Conservation (phyloP, 495 filamentous ascomycete species). For the Paragyromitra xinjiangensis region DNA sequence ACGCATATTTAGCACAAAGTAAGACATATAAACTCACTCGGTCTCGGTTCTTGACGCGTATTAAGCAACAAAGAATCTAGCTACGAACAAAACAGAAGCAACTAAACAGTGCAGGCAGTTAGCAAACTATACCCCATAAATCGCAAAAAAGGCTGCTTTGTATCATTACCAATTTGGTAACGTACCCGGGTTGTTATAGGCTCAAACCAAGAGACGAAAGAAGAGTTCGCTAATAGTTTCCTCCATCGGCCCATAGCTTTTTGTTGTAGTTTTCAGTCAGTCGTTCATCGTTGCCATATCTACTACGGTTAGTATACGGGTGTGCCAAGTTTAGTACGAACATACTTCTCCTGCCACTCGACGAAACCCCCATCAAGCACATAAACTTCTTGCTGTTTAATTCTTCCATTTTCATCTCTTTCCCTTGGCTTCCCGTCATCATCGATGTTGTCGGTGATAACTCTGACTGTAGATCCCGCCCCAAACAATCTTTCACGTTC, state of each 20-base stretch:
- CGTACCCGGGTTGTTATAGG: background rate
- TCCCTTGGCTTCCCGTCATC: slow-evolving; percentile 47
- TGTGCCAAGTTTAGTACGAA: background rate
- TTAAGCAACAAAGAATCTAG: slow-evolving; percentile 9
- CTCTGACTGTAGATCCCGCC: slow-evolving; percentile 40
- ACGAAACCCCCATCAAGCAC: slow-evolving; percentile 88
- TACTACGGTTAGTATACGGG: slow-evolving; percentile 40
- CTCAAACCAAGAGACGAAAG: background rate
- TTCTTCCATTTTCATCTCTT: slow-evolving; percentile 56
- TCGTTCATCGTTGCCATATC: slow-evolving; percentile 74
- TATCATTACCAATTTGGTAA: background rate
- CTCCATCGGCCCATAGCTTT: slow-evolving; percentile 74
- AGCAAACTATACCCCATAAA: background rate
- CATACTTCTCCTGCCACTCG: slow-evolving; percentile 87
- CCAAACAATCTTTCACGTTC: slow-evolving; percentile 66
- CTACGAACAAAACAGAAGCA: slow-evolving; percentile 1
- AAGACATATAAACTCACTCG: slow-evolving; percentile 34
- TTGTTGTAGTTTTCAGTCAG: slow-evolving; percentile 87
- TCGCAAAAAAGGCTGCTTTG: background rate
- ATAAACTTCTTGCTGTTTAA: slow-evolving; percentile 73
- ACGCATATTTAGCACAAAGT: slow-evolving; percentile 3
- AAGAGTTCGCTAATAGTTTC: slow-evolving; percentile 26
- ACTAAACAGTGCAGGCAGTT: slow-evolving; percentile 8
- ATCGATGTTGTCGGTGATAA: slow-evolving; percentile 27
- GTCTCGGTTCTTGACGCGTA: background rate